A percentile compares a stretch with the other conserved stretches of the same genome.
Conservation (phyloP, 352 stramenopile genomes). For the Phytophthora palmivora region DNA sequence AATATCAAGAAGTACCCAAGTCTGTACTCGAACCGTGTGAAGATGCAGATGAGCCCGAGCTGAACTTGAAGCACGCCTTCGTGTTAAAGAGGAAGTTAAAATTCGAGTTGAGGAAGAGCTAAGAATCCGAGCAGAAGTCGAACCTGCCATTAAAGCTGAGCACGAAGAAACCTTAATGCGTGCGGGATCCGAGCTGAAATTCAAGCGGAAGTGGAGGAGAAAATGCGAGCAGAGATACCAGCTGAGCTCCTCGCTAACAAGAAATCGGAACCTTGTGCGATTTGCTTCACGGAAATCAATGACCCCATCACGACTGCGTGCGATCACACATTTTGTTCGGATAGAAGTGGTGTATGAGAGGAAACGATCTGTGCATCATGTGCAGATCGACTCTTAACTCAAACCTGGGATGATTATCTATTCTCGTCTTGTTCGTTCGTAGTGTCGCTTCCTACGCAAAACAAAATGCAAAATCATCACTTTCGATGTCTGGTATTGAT, state of each 20-base stretch:
- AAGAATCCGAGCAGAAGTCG: slow-evolving; percentile 25
- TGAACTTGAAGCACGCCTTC: slow-evolving; percentile 16
- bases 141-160: slow-evolving; percentile 13
- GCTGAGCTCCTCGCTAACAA: slow-evolving; percentile 17
- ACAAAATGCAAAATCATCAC: slow-evolving; percentile 3
- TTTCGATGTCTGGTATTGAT: slow-evolving; percentile 1
- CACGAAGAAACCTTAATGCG: slow-evolving; percentile 18
- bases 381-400: slow-evolving; percentile 12
- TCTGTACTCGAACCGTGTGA: neutral
- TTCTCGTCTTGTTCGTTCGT: neutral
- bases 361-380: slow-evolving; percentile 17
- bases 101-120: slow-evolving; percentile 20
- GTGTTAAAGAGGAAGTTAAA: slow-evolving; percentile 17
- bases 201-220: slow-evolving; percentile 24
- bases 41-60: neutral
- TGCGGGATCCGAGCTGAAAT: slow-evolving; percentile 22
- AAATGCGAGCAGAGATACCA: slow-evolving; percentile 23
- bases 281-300: slow-evolving; percentile 15
- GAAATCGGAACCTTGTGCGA: slow-evolving; percentile 17
- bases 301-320: slow-evolving; percentile 17
- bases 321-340: slow-evolving; percentile 19
- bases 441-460: slow-evolving; percentile 10
- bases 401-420: too few relatives aligned
- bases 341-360: slow-evolving; percentile 13
- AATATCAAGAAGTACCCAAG: too few relatives aligned